These are phyloP conservation scores for Colletotrichum paranaense DNA, from an alignment of 2,329 filamentous ascomycete species.

Conservation along the genomic window DNA sequence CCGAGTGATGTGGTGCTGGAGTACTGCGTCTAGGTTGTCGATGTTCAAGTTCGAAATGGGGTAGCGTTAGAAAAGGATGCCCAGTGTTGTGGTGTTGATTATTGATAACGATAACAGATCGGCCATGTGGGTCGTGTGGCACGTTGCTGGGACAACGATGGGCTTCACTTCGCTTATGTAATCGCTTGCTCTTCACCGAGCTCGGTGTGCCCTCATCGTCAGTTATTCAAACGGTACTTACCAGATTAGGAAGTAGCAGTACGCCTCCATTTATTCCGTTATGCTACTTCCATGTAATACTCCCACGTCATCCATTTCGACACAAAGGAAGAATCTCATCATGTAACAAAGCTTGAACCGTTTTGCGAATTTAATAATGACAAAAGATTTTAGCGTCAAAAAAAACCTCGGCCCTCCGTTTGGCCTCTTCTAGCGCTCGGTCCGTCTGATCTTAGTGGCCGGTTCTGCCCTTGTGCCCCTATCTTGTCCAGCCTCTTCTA, in stretches of 20 bases:
- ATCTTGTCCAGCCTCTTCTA: background rate
- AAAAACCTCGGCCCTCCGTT: background rate
- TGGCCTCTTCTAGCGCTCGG: background rate
- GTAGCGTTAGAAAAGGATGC: background rate
- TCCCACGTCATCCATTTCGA: background rate
- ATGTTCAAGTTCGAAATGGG: constrained; percentile 17
- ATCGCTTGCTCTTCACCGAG: constrained; percentile 27
- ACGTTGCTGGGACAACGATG: constrained; percentile 37
- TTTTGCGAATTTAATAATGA: background rate
- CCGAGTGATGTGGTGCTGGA: constrained; percentile 16
- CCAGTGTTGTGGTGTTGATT: constrained; percentile 37
- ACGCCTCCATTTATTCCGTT: background rate
- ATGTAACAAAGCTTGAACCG: background rate
- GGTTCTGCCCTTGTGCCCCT: background rate
- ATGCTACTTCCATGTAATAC: background rate
- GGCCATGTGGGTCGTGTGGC: background rate
- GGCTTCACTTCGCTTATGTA: constrained; percentile 37
- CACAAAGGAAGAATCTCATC: background rate
- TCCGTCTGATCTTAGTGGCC: background rate
- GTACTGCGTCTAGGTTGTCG: constrained; percentile 13
- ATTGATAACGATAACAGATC: constrained; percentile 33
- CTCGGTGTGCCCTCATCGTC: background rate
- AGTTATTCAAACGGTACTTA: background rate
- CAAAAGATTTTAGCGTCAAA: background rate
- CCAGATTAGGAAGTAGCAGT: background rate